These are phyloP conservation scores for Umbelopsis sp. DNA, from an alignment of 192 early-diverging fungal genomes.

Conservation along the genomic window DNA sequence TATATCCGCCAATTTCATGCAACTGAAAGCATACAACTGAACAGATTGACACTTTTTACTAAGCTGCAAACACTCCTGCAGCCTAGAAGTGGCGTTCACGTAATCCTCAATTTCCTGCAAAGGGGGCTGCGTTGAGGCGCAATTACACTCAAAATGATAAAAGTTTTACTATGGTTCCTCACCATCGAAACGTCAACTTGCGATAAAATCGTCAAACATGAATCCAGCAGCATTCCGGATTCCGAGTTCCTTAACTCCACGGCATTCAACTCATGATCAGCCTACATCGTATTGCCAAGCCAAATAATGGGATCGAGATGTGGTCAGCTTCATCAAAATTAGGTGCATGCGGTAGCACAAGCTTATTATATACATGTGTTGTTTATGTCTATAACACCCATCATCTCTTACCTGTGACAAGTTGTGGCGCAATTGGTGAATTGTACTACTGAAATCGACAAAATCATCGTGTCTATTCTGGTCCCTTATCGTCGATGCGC, in stretches of 20 bases:
- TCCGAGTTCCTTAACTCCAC: not conserved
- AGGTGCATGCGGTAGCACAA: not conserved
- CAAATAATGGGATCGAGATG: not conserved
- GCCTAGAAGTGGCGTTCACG: not conserved
- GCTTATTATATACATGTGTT: not conserved
- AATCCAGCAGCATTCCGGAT: not conserved
- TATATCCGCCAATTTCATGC: conserved; percentile 16
- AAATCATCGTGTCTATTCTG: not conserved
- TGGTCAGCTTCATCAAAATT: not conserved
- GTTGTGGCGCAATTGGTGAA: conserved; percentile 9
- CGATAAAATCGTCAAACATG: not conserved
- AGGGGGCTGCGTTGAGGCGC: not conserved
- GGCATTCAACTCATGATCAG: not conserved
- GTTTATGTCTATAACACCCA: not conserved
- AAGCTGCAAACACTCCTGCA: not conserved
- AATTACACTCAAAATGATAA: not conserved
- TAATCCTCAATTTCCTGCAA: conserved; percentile 10
- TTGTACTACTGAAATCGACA: not conserved
- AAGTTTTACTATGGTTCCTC: not conserved
- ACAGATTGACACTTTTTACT: conserved; percentile 1
- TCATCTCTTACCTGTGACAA: conserved; percentile 5
- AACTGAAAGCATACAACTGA: not conserved
- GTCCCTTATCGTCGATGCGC: not conserved
- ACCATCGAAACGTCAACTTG: conserved; percentile 15
- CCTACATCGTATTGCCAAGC: not conserved